Percentiles rank a stretch among this genome's conserved stretches.
Evolutionary conservation across 2,329 filamentous ascomycete genomes (phyloP).

Genomic region (Orbilia javanica): DNA sequence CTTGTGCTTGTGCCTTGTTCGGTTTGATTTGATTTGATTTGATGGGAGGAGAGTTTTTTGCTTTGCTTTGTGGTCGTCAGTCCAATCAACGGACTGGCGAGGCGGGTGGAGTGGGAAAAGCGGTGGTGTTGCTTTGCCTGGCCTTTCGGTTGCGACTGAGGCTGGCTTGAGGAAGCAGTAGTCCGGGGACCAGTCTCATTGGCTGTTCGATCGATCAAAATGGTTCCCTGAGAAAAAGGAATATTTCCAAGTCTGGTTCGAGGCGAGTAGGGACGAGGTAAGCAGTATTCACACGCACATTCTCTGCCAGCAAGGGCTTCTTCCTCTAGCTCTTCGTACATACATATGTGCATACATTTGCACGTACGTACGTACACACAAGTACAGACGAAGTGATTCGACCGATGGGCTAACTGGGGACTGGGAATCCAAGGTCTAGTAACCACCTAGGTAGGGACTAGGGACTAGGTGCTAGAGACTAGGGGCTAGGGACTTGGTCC

Average conservation of each 20-base stretch:
- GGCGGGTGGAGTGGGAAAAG: slow-evolving; percentile 29
- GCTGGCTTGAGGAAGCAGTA: slow-evolving; percentile 1
- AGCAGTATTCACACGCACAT: not conserved
- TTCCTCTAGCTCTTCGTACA: not conserved
- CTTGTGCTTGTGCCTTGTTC: not conserved
- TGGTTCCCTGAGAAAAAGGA: slow-evolving; percentile 13
- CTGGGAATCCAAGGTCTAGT: too few relatives aligned
- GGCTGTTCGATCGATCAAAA: not conserved
- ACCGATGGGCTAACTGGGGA: too few relatives aligned
- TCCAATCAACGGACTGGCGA: not conserved
- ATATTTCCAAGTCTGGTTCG: not conserved
- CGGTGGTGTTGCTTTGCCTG: slow-evolving; percentile 51
- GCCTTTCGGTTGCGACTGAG: slow-evolving; percentile 28
- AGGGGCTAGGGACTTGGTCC: not conserved
- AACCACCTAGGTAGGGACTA: too few relatives aligned
- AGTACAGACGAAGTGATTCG: too few relatives aligned
- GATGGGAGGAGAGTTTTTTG: not conserved
- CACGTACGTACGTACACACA: too few relatives aligned
- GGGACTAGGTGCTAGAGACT: too few relatives aligned
- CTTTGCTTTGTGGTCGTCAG: not conserved
- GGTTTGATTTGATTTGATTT: not conserved
- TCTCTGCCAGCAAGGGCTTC: slow-evolving; percentile 2
- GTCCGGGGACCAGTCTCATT: not conserved
- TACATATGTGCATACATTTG: too few relatives aligned
- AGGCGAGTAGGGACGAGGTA: not conserved